phyloP scores from a whole-genome alignment of 129 eudicot species.

The Artemisia tridentata region DNA sequence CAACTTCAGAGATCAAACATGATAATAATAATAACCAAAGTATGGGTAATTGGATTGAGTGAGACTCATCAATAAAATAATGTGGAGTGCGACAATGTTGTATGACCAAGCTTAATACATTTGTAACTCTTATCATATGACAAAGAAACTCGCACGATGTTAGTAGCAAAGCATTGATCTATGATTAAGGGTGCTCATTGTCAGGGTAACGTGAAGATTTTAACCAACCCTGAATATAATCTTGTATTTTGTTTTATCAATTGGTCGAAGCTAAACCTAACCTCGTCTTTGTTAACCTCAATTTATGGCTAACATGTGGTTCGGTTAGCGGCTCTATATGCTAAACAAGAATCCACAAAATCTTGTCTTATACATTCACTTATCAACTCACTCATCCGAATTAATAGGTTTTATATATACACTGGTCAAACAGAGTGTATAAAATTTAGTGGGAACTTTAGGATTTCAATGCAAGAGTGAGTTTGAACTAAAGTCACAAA shows the following conservation, averaged over 20 bases:
- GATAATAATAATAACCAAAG: not conserved
- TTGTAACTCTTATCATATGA: not conserved
- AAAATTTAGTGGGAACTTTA: not conserved
- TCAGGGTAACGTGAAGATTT: not conserved
- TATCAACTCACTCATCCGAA: not conserved
- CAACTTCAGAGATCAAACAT: not conserved
- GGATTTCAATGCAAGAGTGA: not conserved
- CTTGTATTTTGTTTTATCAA: not conserved
- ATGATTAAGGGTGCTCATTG: not conserved
- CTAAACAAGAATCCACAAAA: not conserved
- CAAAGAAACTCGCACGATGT: not conserved
- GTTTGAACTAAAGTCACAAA: not conserved
- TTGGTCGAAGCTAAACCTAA: not conserved
- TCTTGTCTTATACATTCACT: too few species aligned
- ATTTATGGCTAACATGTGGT: not conserved
- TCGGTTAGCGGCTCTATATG: not conserved
- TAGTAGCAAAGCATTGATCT: not conserved
- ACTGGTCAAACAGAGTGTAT: not conserved
- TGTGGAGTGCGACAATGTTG: not conserved
- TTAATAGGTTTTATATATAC: not conserved
- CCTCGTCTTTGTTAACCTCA: not conserved
- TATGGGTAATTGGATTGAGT: not conserved
- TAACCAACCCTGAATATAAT: not conserved
- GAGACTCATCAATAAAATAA: constrained; percentile 2
- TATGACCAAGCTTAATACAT: too few species aligned